These are phyloP conservation scores for Penicillium decumbens DNA, from an alignment of 2,329 filamentous ascomycete species.

Conservation along the genomic window DNA sequence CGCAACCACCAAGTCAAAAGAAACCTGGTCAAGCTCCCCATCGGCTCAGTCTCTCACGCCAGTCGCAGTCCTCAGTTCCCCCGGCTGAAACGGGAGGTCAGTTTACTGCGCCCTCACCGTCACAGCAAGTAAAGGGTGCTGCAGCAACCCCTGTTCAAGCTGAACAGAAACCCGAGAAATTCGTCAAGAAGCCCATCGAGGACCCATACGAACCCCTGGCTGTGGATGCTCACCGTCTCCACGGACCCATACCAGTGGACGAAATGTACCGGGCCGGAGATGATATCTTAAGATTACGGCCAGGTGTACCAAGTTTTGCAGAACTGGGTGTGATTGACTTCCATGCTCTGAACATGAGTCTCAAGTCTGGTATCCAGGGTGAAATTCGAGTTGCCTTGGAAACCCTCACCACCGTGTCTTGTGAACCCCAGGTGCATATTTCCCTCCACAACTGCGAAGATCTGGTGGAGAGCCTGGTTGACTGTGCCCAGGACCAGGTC, in stretches of 20 bases:
- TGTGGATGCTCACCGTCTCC: conserved; percentile 50
- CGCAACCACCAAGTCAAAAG: conserved; percentile 32
- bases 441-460: conserved; percentile 76
- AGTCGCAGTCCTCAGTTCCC: conserved; percentile 31
- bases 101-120: conserved; percentile 27
- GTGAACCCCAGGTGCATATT: conserved; percentile 59
- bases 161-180: conserved; percentile 32
- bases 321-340: conserved; percentile 89
- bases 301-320: conserved; percentile 66
- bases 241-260: conserved; percentile 68
- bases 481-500: conserved; percentile 85
- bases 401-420: conserved; percentile 68
- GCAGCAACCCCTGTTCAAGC: conserved; percentile 28
- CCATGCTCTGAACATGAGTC: conserved; percentile 77
- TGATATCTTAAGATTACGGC: conserved; percentile 64
- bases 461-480: conserved; percentile 77
- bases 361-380: conserved; percentile 82
- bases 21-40: conserved; percentile 31
- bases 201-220: conserved; percentile 47
- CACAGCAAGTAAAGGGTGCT: conserved; percentile 27
- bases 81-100: conserved; percentile 29
- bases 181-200: conserved; percentile 38
- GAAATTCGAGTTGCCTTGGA: conserved; percentile 90
- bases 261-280: conserved; percentile 61
- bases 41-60: conserved; percentile 31